phyloP scores from a whole-genome alignment of 345 rosid species.

The Syzygium aqueum region DNA sequence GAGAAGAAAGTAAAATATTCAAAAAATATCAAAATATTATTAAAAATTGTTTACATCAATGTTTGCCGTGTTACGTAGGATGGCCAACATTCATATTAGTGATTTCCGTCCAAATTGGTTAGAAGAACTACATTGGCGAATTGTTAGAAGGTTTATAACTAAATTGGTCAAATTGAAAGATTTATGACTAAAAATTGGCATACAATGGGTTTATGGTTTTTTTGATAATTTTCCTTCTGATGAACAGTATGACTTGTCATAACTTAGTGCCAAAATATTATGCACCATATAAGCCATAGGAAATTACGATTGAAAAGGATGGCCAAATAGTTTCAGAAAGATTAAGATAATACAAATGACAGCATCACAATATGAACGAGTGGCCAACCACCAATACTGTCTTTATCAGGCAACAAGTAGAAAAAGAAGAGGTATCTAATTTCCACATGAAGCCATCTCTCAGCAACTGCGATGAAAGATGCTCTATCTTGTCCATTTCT shows the following conservation, averaged over 20 bases:
- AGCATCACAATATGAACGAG: neutral
- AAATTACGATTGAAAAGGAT: neutral
- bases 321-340: neutral
- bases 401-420: neutral
- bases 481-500: neutral
- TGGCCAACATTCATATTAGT: rapidly evolving
- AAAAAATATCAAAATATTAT: too few species aligned
- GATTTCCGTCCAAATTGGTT: rapidly evolving
- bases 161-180: rapidly evolving
- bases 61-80: rapidly evolving
- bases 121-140: rapidly evolving
- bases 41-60: rapidly evolving
- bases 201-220: neutral
- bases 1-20: too few species aligned
- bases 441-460: neutral
- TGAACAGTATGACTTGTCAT: neutral
- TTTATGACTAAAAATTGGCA: neutral
- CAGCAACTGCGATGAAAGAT: neutral
- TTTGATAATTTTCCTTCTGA: neutral
- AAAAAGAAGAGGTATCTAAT: neutral
- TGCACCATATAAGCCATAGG: neutral
- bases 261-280: neutral
- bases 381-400: neutral
- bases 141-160: neutral
- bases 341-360: neutral